Conservation (phyloP, 148 eudicot species). For the Bassia scoparia region DNA sequence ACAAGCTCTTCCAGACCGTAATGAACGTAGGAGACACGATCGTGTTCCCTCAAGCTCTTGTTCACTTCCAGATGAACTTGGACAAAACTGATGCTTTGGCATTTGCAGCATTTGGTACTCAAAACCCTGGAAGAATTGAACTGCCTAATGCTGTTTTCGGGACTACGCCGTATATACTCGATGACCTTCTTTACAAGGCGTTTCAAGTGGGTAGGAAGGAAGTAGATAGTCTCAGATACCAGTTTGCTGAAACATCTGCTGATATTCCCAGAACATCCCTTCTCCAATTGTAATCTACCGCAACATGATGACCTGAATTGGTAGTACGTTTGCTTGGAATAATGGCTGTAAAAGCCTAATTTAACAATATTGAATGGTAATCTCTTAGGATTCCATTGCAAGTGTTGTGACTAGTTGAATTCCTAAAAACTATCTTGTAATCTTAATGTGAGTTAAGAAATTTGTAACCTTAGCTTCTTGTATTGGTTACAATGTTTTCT, state of each 20-base stretch:
- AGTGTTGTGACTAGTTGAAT: too few species aligned
- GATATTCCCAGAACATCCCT: background rate
- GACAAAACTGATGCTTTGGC: background rate
- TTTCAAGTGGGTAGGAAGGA: background rate
- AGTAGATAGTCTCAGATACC: background rate
- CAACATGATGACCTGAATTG: too few species aligned
- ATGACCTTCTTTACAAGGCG: background rate
- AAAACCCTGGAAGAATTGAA: background rate
- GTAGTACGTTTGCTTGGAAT: too few species aligned
- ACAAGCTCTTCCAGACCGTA: conserved; percentile 9
- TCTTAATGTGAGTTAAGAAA: too few species aligned
- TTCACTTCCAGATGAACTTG: background rate
- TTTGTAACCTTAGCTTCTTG: too few species aligned
- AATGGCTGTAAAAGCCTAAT: too few species aligned
- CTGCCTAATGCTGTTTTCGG: background rate
- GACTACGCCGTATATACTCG: background rate
- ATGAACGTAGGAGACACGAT: conserved; percentile 22
- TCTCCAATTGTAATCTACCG: background rate
- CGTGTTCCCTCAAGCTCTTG: conserved; percentile 21
- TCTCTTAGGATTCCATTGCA: too few species aligned
- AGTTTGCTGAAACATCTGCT: background rate
- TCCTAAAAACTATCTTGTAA: too few species aligned
- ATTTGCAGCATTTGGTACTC: background rate
- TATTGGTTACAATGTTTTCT: too few species aligned
- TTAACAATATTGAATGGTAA: too few species aligned